Conservation (phyloP, 768 basidiomycete species). For the Albatrellus ellisii region DNA sequence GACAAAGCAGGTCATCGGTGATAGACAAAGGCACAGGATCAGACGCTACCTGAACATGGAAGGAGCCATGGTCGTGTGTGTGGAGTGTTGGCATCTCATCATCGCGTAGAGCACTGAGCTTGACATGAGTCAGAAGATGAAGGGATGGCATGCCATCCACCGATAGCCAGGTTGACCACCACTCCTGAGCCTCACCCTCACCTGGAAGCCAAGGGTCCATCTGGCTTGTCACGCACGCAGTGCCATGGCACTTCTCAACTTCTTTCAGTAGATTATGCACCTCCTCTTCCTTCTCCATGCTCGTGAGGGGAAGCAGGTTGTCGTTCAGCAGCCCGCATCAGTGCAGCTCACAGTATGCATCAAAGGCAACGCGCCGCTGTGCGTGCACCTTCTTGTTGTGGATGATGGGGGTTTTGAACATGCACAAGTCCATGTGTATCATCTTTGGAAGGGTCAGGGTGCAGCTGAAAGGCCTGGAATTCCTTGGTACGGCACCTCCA, state of each 20-base stretch:
- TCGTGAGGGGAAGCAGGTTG: constrained; percentile 53
- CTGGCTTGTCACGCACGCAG: constrained; percentile 40
- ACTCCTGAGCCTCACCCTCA: constrained; percentile 19
- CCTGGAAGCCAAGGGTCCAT: constrained; percentile 48
- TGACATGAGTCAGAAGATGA: constrained; percentile 33
- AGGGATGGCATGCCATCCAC: constrained; percentile 37
- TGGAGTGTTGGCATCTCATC: constrained; percentile 13
- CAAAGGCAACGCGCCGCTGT: constrained; percentile 56
- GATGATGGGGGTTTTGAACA: constrained; percentile 32
- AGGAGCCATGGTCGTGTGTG: constrained; percentile 32
- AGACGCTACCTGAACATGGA: constrained; percentile 6
- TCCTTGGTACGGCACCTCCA: constrained; percentile 15
- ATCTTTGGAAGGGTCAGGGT: constrained; percentile 49
- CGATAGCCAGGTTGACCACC: constrained; percentile 38
- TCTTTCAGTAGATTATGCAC: constrained; percentile 47
- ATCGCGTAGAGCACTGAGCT: constrained; percentile 14
- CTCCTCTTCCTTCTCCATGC: constrained; percentile 42
- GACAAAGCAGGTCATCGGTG: constrained; percentile 21
- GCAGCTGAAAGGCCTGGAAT: constrained; percentile 50
- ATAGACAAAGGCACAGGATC: constrained; percentile 8
- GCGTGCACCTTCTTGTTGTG: constrained; percentile 50
- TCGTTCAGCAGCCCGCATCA: constrained; percentile 50
- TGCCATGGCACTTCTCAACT: constrained; percentile 49
- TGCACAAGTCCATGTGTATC: constrained; percentile 24
- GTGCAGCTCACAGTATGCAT: constrained; percentile 51